Conservation (phyloP, 495 filamentous ascomycete species). For the Geoglossum glabrum region DNA sequence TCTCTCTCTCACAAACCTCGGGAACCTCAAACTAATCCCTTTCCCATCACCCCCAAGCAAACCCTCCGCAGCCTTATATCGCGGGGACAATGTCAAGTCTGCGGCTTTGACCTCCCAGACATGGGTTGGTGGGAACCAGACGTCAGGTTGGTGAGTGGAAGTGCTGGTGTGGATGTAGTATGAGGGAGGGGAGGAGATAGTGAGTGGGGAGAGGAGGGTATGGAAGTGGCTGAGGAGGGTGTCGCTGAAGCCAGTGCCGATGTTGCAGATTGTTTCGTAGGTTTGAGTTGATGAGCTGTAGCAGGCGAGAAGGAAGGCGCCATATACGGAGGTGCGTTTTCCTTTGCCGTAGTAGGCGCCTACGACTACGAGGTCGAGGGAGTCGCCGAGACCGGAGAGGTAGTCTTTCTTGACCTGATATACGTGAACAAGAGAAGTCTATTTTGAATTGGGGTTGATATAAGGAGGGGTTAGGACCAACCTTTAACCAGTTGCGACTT, state of each 20-base stretch:
- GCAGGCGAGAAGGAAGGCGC: constrained; percentile 84
- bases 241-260: constrained; percentile 92
- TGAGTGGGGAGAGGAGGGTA: constrained; percentile 40
- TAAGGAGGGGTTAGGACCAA: constrained; percentile 16
- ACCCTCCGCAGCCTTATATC: constrained; percentile 68
- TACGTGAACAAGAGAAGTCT: neutral
- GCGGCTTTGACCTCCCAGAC: constrained; percentile 98
- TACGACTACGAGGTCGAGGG: constrained; percentile 85
- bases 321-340: constrained; percentile 87
- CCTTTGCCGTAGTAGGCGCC: constrained; percentile 88
- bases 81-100: constrained; percentile 76
- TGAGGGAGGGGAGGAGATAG: constrained; percentile 80
- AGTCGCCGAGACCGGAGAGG: constrained; percentile 79
- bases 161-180: constrained; percentile 76
- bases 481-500: constrained; percentile 95
- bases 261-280: constrained; percentile 95
- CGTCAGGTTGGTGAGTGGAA: constrained; percentile 83
- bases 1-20: constrained; percentile 68
- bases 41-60: constrained; percentile 46
- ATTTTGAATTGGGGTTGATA: constrained; percentile 9
- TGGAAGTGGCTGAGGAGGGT: constrained; percentile 67
- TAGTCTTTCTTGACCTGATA: constrained; percentile 88
- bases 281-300: constrained; percentile 60
- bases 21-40: constrained; percentile 78
- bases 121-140: constrained; percentile 87